A percentile compares a stretch with the other conserved stretches of the same genome.
Conservation (phyloP, 2,329 filamentous ascomycete genomes). For the Ceratocystis colombiana region DNA sequence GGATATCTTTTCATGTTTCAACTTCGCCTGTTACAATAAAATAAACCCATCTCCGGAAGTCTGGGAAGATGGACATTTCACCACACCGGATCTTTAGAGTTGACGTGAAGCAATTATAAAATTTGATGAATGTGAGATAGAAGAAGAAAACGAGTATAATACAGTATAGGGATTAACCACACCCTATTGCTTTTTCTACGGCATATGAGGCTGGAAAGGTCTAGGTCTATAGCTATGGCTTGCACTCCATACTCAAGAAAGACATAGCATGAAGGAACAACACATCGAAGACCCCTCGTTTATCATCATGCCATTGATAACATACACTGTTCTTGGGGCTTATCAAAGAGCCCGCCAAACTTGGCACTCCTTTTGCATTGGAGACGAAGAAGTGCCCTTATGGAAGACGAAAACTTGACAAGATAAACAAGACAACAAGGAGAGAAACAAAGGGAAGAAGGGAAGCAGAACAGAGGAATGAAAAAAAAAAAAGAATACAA, state of each 20-base stretch:
- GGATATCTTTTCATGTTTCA: slow-evolving; percentile 1
- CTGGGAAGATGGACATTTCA: not conserved
- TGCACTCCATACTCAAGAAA: not conserved
- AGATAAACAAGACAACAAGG: slow-evolving; percentile 11
- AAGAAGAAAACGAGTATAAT: slow-evolving; percentile 3
- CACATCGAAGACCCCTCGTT: not conserved
- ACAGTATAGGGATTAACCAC: slow-evolving; percentile 2
- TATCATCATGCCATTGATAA: not conserved
- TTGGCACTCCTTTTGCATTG: not conserved
- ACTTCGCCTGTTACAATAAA: not conserved
- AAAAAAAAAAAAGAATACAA: slow-evolving; percentile 14
- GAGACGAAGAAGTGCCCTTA: not conserved
- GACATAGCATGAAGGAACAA: not conserved
- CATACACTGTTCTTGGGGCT: not conserved
- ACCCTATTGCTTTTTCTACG: slow-evolving; percentile 9
- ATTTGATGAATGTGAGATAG: not conserved
- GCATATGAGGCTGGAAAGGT: not conserved
- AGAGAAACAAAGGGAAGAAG: slow-evolving; percentile 6
- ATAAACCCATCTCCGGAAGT: not conserved
- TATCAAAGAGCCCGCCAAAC: not conserved
- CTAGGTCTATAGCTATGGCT: not conserved
- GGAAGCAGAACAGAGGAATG: not conserved
- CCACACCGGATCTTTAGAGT: not conserved
- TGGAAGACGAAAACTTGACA: slow-evolving; percentile 14
- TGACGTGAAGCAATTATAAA: not conserved